These are phyloP conservation scores for Cordyceps cateniannulata DNA, from an alignment of 2,329 filamentous ascomycete species.

Conservation along the genomic window DNA sequence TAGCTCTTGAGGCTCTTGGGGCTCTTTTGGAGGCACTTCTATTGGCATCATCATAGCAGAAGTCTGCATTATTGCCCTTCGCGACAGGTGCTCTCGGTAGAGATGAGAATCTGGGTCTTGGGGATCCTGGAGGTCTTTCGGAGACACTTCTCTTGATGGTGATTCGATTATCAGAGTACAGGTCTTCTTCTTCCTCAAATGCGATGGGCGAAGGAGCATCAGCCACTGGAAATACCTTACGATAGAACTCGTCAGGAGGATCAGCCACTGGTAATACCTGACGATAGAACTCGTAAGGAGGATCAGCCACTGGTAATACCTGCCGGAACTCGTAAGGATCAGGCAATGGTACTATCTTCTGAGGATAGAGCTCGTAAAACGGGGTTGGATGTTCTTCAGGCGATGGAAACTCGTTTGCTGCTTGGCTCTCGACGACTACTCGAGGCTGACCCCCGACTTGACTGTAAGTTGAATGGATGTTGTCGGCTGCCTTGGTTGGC, in stretches of 20 bases:
- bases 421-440: not conserved
- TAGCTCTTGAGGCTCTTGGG: too few relatives aligned
- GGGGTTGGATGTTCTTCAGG: not conserved
- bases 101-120: not conserved
- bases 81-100: too few relatives aligned
- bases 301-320: too few relatives aligned
- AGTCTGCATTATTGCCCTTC: not conserved
- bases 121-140: not conserved
- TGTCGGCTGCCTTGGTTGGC: not conserved
- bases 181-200: not conserved
- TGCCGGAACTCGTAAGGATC: too few relatives aligned
- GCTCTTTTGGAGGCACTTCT: too few relatives aligned
- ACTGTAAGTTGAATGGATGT: not conserved
- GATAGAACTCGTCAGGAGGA: not conserved
- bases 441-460: not conserved
- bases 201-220: not conserved
- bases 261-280: too few relatives aligned
- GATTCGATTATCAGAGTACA: not conserved
- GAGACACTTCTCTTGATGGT: not conserved
- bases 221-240: not conserved
- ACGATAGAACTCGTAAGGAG: too few relatives aligned
- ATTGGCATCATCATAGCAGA: too few relatives aligned
- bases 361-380: not conserved
- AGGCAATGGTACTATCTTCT: not conserved
- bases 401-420: not conserved